Evolutionary conservation across 306 rosid genomes (phyloP).

Genomic region (Vigna hirtella): DNA sequence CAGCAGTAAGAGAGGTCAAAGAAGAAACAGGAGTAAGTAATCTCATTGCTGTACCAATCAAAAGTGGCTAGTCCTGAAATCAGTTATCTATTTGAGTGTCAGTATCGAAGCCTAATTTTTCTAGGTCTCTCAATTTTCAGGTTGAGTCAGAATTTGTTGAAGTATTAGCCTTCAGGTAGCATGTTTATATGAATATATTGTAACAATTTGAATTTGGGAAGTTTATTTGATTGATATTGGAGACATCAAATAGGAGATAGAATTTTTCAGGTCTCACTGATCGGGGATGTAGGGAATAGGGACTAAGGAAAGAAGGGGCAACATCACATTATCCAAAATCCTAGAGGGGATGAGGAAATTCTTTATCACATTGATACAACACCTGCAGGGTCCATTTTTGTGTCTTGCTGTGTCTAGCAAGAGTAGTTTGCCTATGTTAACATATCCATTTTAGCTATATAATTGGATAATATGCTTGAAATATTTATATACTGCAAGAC

Average conservation of each 20-base stretch:
- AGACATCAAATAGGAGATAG: slow-evolving; percentile 25
- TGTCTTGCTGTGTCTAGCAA: slow-evolving; percentile 4
- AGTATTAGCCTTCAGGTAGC: slow-evolving; percentile 74
- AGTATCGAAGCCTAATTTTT: slow-evolving; percentile 27
- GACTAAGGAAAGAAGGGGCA: background rate
- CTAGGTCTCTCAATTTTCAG: slow-evolving; percentile 55
- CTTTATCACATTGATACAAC: background rate
- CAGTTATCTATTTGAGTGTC: too few relatives aligned
- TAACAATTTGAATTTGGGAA: slow-evolving; percentile 18
- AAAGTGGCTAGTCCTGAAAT: background rate
- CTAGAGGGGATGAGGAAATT: slow-evolving; percentile 4
- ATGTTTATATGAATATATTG: background rate
- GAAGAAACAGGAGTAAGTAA: slow-evolving; percentile 89
- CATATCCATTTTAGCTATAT: slow-evolving; percentile 1
- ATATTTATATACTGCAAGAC: slow-evolving; percentile 8
- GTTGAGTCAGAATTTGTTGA: slow-evolving; percentile 76
- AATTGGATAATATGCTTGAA: slow-evolving; percentile 12
- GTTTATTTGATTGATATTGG: slow-evolving; percentile 32
- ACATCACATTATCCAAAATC: background rate
- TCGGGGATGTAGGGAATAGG: background rate
- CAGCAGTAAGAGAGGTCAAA: slow-evolving; percentile 80
- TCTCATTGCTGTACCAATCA: background rate
- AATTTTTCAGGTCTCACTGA: slow-evolving; percentile 12
- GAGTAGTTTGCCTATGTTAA: slow-evolving; percentile 17
- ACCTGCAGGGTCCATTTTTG: slow-evolving; percentile 11